Conservation (phyloP, 257 asterid species). For the Nicotiana noctiflora region DNA sequence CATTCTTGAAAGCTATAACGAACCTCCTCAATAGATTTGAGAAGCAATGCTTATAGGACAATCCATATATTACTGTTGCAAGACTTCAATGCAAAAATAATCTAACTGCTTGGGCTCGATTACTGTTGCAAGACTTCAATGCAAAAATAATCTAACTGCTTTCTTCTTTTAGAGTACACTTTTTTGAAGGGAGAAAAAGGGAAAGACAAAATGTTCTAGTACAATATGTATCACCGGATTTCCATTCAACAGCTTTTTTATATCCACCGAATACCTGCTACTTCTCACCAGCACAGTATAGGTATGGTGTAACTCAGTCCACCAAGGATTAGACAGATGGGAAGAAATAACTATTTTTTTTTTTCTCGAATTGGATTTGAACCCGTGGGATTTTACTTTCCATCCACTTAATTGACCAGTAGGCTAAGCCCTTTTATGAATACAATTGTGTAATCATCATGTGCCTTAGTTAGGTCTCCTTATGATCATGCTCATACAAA, state of each 20-base stretch:
- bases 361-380: no score
- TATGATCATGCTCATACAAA: neutral
- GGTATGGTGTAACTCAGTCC: no score
- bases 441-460: neutral
- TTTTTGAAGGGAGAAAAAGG: neutral
- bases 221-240: neutral
- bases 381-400: no score
- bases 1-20: neutral
- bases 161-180: neutral
- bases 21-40: neutral
- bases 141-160: neutral
- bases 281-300: no score
- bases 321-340: no score
- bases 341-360: no score
- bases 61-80: neutral
- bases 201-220: neutral
- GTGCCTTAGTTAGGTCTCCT: neutral
- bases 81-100: neutral
- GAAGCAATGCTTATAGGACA: neutral
- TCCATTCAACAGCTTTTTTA: neutral
- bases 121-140: neutral
- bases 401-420: no score
- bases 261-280: no score
- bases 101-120: neutral
- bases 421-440: no score